A percentile compares a stretch with the other conserved stretches of the same genome.
Conservation (phyloP, 2,329 filamentous ascomycete species). For the Alternaria gaisen region DNA sequence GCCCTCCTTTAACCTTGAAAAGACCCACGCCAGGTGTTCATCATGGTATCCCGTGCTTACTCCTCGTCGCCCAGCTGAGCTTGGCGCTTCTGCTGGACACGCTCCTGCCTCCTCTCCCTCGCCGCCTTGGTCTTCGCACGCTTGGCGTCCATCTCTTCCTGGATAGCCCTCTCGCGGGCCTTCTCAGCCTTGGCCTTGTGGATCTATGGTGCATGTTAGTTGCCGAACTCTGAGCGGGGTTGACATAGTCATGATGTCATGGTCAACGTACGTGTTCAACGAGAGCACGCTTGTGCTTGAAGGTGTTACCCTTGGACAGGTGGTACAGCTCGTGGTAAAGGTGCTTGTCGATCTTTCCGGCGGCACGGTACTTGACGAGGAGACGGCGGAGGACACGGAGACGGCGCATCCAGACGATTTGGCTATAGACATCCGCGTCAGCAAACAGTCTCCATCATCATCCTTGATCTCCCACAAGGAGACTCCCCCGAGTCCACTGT, state of each 20-base stretch:
- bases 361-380: conserved; percentile 99
- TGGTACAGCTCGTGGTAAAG: conserved; percentile 99
- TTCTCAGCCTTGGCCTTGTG: conserved; percentile 99
- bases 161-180: conserved; percentile 91
- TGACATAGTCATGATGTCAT: conserved; percentile 51
- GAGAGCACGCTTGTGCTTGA: conserved; percentile 99
- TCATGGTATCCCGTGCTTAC: conserved; percentile 49
- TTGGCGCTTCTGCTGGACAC: conserved; percentile 88
- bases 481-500: conserved; percentile 15
- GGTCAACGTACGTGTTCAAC: conserved; percentile 93
- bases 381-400: conserved; percentile 99
- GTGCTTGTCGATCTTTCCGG: conserved; percentile 99
- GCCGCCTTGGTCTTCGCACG: conserved; percentile 99
- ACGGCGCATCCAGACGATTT: conserved; percentile 99
- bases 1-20: conserved; percentile 52
- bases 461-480: conserved; percentile 15
- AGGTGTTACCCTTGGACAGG: conserved; percentile 99
- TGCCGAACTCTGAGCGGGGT: conserved; percentile 21
- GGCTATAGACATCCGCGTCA: conserved; percentile 65
- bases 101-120: conserved; percentile 96
- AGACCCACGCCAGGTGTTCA: conserved; percentile 54
- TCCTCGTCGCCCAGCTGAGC: conserved; percentile 78
- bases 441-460: conserved; percentile 30
- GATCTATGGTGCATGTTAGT: conserved; percentile 70
- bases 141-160: conserved; percentile 99